phyloP scores from a whole-genome alignment of 768 basidiomycete genomes.

The Coprinopsis cinerea region DNA sequence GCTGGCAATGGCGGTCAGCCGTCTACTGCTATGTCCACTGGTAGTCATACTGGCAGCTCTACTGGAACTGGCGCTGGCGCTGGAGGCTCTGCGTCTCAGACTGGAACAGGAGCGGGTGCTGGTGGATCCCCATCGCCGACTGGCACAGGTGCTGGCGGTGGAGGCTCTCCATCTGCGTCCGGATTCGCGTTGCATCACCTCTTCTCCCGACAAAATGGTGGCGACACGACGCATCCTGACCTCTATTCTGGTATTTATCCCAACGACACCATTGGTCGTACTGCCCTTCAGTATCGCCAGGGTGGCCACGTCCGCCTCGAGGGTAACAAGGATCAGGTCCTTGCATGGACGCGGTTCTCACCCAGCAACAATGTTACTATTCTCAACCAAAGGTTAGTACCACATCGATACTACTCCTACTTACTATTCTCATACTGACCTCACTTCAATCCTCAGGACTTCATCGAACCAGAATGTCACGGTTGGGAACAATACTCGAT shows the following conservation, averaged over 20 bases:
- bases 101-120: conserved; percentile 14
- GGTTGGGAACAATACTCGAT: conserved; percentile 33
- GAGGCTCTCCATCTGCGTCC: no score
- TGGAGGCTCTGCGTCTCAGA: no score
- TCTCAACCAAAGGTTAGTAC: conserved; percentile 46
- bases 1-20: no score
- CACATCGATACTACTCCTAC: neutral
- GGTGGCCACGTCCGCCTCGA: conserved; percentile 50
- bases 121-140: no score
- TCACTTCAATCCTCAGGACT: no score
- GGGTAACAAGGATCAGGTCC: conserved; percentile 51
- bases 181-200: neutral
- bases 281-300: conserved; percentile 48
- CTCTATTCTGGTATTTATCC: conserved; percentile 37
- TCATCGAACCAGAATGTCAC: no score
- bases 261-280: conserved; percentile 57
- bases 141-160: no score
- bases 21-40: no score
- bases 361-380: conserved; percentile 27
- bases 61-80: no score
- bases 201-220: neutral
- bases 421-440: neutral
- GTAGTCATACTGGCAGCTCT: no score
- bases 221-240: neutral
- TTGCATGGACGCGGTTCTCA: conserved; percentile 28